Evolutionary conservation across 2,329 filamentous ascomycete genomes (phyloP).

Genomic region (Aureobasidium sp.): DNA sequence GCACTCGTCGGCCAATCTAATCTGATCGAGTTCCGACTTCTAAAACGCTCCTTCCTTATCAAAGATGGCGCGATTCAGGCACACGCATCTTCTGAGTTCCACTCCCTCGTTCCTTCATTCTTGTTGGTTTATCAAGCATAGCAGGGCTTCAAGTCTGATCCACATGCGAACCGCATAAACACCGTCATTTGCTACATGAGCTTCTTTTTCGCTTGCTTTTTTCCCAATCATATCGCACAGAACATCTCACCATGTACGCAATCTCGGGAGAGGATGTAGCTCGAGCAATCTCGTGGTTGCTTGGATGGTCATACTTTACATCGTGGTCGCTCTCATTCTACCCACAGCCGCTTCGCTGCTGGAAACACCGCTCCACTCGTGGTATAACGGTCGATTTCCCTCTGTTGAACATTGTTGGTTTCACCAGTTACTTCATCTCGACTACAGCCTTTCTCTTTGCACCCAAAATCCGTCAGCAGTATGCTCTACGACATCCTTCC

Average conservation of each 20-base stretch:
- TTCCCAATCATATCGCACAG: not conserved
- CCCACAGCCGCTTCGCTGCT: constrained; percentile 78
- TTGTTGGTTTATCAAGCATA: too few relatives aligned
- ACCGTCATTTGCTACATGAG: not conserved
- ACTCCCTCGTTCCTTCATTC: not conserved
- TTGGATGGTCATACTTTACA: constrained; percentile 15
- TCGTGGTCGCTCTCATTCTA: constrained; percentile 80
- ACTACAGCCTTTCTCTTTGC: constrained; percentile 72
- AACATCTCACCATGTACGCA: not conserved
- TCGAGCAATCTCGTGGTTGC: not conserved
- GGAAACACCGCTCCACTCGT: constrained; percentile 62
- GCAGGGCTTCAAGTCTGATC: not conserved
- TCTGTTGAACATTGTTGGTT: constrained; percentile 62
- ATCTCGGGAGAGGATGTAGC: not conserved
- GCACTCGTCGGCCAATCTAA: not conserved
- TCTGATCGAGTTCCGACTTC: too few relatives aligned
- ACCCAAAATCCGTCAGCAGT: constrained; percentile 66
- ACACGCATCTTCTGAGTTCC: not conserved
- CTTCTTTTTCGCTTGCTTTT: not conserved
- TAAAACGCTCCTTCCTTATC: not conserved
- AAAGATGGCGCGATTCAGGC: constrained; percentile 6
- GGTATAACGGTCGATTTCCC: constrained; percentile 87
- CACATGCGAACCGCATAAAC: not conserved
- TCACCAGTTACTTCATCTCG: constrained; percentile 66
- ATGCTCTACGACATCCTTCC: constrained; percentile 66